Evolutionary conservation across 805 yeast species (phyloP).

Genomic region (Ogataea naganishii): DNA sequence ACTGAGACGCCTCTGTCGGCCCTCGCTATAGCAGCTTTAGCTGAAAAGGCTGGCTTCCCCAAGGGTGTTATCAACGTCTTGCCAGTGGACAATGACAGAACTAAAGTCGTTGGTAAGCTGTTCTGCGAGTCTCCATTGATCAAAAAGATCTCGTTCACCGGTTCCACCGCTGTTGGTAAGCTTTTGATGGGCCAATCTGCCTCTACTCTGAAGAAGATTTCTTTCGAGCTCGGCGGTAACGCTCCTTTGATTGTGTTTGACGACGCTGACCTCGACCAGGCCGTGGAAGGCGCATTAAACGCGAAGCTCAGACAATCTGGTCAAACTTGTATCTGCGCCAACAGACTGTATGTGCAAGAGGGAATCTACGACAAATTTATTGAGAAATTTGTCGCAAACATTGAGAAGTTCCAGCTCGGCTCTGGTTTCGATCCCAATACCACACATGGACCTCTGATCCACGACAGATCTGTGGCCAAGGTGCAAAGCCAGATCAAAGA

Average conservation of each 20-base stretch:
- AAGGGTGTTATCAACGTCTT: conserved; percentile 60
- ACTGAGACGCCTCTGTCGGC: conserved; percentile 70
- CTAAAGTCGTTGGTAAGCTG: conserved; percentile 44
- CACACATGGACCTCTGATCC: conserved; percentile 74
- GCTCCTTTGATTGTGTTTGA: conserved; percentile 72
- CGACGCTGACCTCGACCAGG: conserved; percentile 60
- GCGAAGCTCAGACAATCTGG: conserved; percentile 72
- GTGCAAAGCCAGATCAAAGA: conserved; percentile 57
- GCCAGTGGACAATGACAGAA: conserved; percentile 33
- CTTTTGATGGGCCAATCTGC: conserved; percentile 53
- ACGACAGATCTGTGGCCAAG: conserved; percentile 50
- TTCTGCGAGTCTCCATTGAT: conserved; percentile 49
- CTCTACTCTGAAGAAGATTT: conserved; percentile 57
- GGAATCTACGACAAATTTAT: conserved; percentile 57
- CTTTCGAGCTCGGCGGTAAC: conserved; percentile 75
- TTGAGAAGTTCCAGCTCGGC: conserved; percentile 45
- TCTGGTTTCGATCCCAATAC: conserved; percentile 48
- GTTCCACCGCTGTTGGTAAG: conserved; percentile 69
- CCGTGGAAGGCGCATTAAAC: conserved; percentile 57
- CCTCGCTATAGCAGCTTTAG: conserved; percentile 53
- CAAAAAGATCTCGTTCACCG: conserved; percentile 68
- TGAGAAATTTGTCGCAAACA: conserved; percentile 35
- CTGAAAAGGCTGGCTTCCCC: conserved; percentile 64
- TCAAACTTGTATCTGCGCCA: conserved; percentile 78
- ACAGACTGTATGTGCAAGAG: conserved; percentile 59